These are phyloP conservation scores for Solanum peruvianum DNA, from an alignment of 257 asterid species.

Conservation along the genomic window DNA sequence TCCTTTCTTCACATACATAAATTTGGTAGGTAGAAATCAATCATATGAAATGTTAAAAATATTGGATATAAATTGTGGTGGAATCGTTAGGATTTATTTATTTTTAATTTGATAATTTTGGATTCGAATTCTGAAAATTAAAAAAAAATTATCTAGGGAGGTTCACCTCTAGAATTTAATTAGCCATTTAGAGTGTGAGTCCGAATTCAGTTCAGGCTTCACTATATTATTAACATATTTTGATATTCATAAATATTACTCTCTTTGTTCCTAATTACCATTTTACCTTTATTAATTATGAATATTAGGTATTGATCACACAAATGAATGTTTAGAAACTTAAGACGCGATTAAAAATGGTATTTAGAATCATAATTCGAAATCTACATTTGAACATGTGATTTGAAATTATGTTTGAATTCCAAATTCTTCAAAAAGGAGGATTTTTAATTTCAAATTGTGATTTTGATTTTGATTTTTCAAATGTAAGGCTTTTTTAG, in stretches of 20 bases:
- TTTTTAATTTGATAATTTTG: background rate
- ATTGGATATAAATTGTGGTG: background rate
- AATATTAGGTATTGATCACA: background rate
- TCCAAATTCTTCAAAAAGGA: too few relatives aligned
- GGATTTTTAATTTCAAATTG: too few relatives aligned
- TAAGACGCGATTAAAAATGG: too few relatives aligned
- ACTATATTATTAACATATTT: too few relatives aligned
- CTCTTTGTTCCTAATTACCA: too few relatives aligned
- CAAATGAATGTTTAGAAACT: too few relatives aligned
- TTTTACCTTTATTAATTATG: too few relatives aligned
- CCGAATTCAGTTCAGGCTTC: background rate
- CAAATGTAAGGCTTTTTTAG: too few relatives aligned
- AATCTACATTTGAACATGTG: too few relatives aligned
- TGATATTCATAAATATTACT: too few relatives aligned
- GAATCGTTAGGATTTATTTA: accelerated
- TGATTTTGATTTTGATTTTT: too few relatives aligned
- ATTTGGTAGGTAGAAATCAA: background rate
- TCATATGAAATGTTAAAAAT: background rate
- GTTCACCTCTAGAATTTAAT: accelerated
- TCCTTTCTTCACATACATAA: background rate
- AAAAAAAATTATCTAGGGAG: background rate
- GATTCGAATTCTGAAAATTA: accelerated
- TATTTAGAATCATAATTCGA: background rate
- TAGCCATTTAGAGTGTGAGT: background rate
- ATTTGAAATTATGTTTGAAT: too few relatives aligned